phyloP scores from a whole-genome alignment of 148 eudicot genomes.

The Pharnaceum exiguum region DNA sequence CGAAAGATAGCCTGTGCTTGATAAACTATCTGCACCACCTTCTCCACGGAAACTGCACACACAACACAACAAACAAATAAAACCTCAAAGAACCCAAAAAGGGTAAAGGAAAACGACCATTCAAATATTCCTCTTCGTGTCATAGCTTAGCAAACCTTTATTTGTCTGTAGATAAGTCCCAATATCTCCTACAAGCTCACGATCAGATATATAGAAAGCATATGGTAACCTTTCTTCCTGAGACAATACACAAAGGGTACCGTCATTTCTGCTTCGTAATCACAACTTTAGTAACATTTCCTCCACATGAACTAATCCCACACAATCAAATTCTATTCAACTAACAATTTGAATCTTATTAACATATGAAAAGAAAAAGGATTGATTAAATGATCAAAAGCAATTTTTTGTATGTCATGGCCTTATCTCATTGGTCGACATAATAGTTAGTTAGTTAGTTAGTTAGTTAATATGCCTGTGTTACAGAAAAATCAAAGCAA shows the following conservation, averaged over 20 bases:
- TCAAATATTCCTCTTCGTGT: no score
- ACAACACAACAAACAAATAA: constrained; percentile 7
- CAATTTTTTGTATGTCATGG: no score
- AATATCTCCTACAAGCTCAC: constrained; percentile 64
- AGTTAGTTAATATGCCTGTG: no score
- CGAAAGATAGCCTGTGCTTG: constrained; percentile 97
- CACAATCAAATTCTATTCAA: no score
- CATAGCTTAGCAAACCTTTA: constrained; percentile 55
- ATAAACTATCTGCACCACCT: constrained; percentile 79
- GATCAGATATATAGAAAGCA: constrained; percentile 86
- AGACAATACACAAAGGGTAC: constrained; percentile 6
- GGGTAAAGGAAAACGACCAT: background rate
- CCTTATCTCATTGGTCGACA: no score
- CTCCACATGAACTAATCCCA: background rate
- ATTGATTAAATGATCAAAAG: no score
- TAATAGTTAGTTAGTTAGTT: no score
- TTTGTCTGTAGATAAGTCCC: constrained; percentile 72
- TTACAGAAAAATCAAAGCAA: no score
- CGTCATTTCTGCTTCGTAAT: background rate
- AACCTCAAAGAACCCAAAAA: background rate
- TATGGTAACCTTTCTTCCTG: constrained; percentile 96
- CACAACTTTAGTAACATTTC: background rate
- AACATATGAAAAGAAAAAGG: no score
- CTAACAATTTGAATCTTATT: no score
- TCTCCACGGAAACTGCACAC: constrained; percentile 91